Percentiles rank a stretch among this genome's conserved stretches.
These are phyloP conservation scores for Thalassiosira hispida DNA, from an alignment of 352 stramenopile species.

Conservation along the genomic window DNA sequence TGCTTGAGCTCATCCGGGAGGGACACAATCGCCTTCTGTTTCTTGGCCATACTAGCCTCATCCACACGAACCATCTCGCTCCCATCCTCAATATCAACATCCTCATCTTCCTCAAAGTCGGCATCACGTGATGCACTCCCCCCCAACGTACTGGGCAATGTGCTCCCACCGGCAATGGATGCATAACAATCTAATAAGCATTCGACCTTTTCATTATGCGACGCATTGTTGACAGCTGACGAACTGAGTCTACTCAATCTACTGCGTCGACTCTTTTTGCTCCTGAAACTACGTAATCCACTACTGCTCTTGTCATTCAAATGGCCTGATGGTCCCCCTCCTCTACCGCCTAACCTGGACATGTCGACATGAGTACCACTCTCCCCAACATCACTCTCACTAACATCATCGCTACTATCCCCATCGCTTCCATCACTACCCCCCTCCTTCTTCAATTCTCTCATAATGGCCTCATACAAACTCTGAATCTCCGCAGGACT, in stretches of 20 bases:
- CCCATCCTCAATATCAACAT: background rate
- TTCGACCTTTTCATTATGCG: conserved; percentile 8
- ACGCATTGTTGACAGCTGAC: background rate
- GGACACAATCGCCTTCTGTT: too few relatives aligned
- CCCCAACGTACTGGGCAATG: conserved; percentile 13
- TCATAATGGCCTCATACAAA: conserved; percentile 15
- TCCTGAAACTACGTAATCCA: too few relatives aligned
- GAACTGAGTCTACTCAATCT: background rate
- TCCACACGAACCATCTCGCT: background rate
- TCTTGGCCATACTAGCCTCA: too few relatives aligned
- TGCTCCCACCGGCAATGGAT: conserved; percentile 3
- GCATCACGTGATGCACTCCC: background rate
- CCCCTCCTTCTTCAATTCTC: background rate
- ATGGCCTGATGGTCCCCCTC: too few relatives aligned
- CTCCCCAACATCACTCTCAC: background rate
- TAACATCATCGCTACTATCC: background rate
- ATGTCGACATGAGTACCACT: too few relatives aligned
- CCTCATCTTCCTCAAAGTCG: background rate
- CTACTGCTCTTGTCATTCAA: too few relatives aligned
- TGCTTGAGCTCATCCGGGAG: too few relatives aligned
- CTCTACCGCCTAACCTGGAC: too few relatives aligned
- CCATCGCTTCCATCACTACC: background rate
- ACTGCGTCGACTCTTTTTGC: background rate
- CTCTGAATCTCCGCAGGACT: background rate
- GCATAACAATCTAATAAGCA: conserved; percentile 24